Conservation (phyloP, 257 asterid genomes). For the Petrea volubilis region DNA sequence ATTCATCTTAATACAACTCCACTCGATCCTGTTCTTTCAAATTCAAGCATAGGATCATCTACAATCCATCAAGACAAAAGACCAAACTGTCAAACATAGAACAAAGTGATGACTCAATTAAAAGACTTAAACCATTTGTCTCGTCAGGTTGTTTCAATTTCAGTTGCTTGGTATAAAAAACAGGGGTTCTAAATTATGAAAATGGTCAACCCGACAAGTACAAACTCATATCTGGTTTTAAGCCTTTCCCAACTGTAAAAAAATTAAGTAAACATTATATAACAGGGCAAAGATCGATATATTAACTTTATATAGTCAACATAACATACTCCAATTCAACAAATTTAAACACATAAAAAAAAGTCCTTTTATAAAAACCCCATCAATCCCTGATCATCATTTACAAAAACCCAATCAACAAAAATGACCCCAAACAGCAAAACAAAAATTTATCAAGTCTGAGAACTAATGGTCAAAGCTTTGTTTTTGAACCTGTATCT, state of each 20-base stretch:
- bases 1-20: background rate
- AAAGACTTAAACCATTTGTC: constrained; percentile 2
- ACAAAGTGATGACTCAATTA: background rate
- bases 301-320: constrained; percentile 9
- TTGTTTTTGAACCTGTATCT: constrained; percentile 81
- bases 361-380: background rate
- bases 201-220: no score
- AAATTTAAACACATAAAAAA: constrained; percentile 7
- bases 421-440: background rate
- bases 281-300: background rate
- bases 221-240: no score
- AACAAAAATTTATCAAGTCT: constrained; percentile 37
- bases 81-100: background rate
- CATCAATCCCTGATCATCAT: background rate
- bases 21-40: background rate
- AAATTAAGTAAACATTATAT: background rate
- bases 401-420: constrained; percentile 16
- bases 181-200: no score
- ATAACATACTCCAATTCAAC: background rate
- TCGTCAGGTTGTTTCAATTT: no score
- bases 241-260: no score
- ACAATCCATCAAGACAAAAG: background rate
- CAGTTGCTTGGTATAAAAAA: no score
- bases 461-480: constrained; percentile 52
- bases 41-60: background rate